A percentile compares a stretch with the other conserved stretches of the same genome.
These are phyloP conservation scores for Hypoxylon sp. DNA, from an alignment of 2,329 filamentous ascomycete species.

Conservation along the genomic window DNA sequence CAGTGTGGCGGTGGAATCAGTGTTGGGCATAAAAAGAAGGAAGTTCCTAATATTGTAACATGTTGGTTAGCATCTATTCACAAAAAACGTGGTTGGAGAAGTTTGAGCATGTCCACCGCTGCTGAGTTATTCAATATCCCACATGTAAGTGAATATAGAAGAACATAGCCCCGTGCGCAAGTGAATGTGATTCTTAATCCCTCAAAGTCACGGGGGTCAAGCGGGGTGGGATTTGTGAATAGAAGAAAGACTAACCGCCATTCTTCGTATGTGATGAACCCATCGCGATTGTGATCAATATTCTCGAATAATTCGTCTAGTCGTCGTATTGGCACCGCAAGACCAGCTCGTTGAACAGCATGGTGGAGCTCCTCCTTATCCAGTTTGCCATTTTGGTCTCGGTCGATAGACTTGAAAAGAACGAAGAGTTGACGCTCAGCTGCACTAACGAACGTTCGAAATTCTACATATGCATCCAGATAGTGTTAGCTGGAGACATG, in stretches of 20 bases:
- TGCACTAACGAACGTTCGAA: constrained; percentile 84
- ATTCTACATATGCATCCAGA: constrained; percentile 68
- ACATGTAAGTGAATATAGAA: background rate
- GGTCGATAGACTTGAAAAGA: constrained; percentile 88
- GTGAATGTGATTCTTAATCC: too few species aligned
- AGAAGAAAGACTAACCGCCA: constrained; percentile 78
- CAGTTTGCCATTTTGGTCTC: constrained; percentile 83
- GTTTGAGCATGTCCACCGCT: background rate
- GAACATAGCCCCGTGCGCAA: background rate
- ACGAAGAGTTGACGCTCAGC: constrained; percentile 84
- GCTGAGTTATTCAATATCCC: background rate
- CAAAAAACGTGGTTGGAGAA: background rate
- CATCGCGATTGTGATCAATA: constrained; percentile 89
- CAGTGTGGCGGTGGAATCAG: constrained; percentile 73
- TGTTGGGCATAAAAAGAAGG: constrained; percentile 81
- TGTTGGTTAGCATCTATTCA: constrained; percentile 19
- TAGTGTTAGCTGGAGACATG: constrained; percentile 5
- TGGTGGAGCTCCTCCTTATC: constrained; percentile 83
- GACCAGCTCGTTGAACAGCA: constrained; percentile 80
- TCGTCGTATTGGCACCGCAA: constrained; percentile 79
- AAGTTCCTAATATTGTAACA: constrained; percentile 72
- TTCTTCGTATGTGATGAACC: constrained; percentile 88
- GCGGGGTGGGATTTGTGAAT: background rate
- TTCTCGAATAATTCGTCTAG: constrained; percentile 87
- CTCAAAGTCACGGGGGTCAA: constrained; percentile 13